Evolutionary conservation across 208 protist genomes (phyloP).

Genomic region (Crithidia fasciculata): DNA sequence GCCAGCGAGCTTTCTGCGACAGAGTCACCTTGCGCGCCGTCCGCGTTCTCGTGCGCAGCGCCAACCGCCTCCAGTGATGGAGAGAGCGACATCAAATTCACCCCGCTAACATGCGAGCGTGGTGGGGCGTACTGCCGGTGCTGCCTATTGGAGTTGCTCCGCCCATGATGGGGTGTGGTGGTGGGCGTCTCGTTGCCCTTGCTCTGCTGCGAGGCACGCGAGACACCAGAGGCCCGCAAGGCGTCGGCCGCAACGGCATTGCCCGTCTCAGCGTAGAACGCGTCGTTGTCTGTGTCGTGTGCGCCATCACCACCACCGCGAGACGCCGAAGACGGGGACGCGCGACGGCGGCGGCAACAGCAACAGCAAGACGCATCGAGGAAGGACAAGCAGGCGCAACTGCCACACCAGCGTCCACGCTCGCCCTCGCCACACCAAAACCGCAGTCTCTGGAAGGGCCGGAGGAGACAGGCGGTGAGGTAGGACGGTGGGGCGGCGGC

Average conservation of each 20-base stretch:
- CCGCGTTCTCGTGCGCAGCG: background rate
- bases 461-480: constrained; percentile 1
- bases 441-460: constrained; percentile 23
- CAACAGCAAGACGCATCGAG: background rate
- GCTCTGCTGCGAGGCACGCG: background rate
- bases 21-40: constrained; percentile 1
- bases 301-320: no score
- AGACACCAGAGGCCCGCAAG: constrained; percentile 3
- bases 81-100: background rate
- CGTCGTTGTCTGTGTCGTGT: background rate
- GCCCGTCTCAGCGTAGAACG: background rate
- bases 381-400: background rate
- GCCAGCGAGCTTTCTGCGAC: constrained; percentile 19
- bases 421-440: constrained; percentile 9
- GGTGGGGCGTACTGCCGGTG: constrained; percentile 34
- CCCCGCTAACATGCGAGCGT: constrained; percentile 10
- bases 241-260: constrained; percentile 1
- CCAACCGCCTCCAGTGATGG: background rate
- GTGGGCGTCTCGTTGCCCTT: background rate
- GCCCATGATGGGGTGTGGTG: background rate
- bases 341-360: background rate
- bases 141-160: background rate
- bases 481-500: background rate
- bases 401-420: background rate
- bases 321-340: background rate